These are phyloP conservation scores for Alternaria infectoria DNA, from an alignment of 2,329 filamentous ascomycete genomes.

Conservation along the genomic window DNA sequence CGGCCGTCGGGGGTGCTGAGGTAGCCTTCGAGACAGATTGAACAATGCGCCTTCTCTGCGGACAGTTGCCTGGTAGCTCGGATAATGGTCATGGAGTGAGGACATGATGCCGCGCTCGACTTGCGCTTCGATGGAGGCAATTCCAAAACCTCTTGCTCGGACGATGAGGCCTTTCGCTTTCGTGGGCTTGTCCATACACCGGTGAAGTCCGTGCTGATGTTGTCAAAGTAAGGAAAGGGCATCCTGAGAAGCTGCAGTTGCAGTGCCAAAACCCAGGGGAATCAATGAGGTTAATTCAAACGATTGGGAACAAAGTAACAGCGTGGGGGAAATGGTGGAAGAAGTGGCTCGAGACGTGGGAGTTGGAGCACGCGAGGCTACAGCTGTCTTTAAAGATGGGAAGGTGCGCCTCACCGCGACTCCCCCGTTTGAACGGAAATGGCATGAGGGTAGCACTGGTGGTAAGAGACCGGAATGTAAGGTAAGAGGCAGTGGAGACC, in stretches of 20 bases:
- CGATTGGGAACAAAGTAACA: neutral
- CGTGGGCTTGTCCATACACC: conserved; percentile 7
- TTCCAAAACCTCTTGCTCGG: neutral
- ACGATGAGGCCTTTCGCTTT: neutral
- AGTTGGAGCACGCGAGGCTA: neutral
- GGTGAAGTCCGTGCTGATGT: conserved; percentile 11
- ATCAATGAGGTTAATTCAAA: neutral
- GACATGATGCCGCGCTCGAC: conserved; percentile 4
- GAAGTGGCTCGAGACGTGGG: neutral
- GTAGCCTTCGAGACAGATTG: conserved; percentile 21
- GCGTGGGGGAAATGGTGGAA: neutral
- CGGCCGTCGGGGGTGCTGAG: conserved; percentile 8
- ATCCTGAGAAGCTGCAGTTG: neutral
- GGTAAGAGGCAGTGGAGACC: neutral
- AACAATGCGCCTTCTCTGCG: conserved; percentile 7
- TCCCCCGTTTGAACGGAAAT: neutral
- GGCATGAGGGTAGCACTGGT: neutral
- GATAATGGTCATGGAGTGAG: conserved; percentile 13
- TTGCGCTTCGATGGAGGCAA: neutral
- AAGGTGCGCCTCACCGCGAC: neutral
- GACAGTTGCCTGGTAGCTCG: conserved; percentile 10
- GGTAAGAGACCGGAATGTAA: neutral
- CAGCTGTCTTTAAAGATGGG: neutral
- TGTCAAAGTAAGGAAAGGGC: conserved; percentile 15
- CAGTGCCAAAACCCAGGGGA: neutral